Base-by-base conservation (phyloP, 2,329 filamentous ascomycete genomes). In the Colletotrichum orbiculare region DNA sequence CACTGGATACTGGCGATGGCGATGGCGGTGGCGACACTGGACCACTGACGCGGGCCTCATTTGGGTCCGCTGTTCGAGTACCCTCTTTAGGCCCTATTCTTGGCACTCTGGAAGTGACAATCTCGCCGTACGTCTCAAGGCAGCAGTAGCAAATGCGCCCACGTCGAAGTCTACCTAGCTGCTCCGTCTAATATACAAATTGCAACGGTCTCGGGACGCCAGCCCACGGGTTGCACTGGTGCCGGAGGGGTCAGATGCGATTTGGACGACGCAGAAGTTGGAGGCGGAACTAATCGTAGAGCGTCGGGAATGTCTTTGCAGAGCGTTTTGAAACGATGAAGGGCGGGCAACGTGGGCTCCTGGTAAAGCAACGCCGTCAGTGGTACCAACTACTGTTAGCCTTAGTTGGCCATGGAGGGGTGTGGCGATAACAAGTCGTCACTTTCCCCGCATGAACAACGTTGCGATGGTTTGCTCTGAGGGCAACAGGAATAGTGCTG, bases 101-200 rank as follows among this genome's bases (percentile, higher is more conserved):
- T 45, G 60, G 41, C 52, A 52, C 8, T 43, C 50, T 49, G 25
- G 45, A 46, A 55, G 58, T 41, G 46, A 54, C 62, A 39, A 52
- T 62, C 46, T 25, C 50, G 43, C 34, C 33, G 43, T 41, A 17
- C 46, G 50, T 42, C 57, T 12, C 50, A 55, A 55, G 57, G 57
- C 62, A 62, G 50, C 57, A 62, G 46, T 46, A n/a, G 46, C n/a
- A 62, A 47, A 42, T 46, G 25, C 46, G 9, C 34, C 38, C 34
- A 46, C 25, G 39, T 39, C 50, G 39, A 35, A 47, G n/a, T n/a
- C n/a, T 57, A 35, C 15, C 52, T 56, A 65, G 50, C 42, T 15
- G 15, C 11, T 35, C 62, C 54, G 47, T 57, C 53, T 59, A 64
- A 66, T 66, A 59, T 66, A 66, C 54, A 59, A 35, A 25, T 25